Percentiles rank a stretch among this genome's conserved stretches.
Conservation (phyloP, 1,284 basidiomycete species). For the Rhodofomes roseus region DNA sequence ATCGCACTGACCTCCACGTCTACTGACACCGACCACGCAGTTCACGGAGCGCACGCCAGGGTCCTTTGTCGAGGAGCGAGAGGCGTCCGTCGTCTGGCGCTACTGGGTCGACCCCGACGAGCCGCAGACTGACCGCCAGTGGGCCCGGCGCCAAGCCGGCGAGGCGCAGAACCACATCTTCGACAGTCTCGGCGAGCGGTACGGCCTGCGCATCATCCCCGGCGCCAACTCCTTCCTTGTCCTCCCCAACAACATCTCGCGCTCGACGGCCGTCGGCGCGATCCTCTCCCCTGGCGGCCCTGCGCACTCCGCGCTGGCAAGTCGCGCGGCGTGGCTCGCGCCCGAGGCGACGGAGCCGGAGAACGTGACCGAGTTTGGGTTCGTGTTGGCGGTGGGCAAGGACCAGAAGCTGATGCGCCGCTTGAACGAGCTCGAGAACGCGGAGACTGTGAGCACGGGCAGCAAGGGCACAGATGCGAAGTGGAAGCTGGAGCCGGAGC, state of each 20-base stretch:
- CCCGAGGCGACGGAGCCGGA: constrained; percentile 29
- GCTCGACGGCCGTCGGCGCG: constrained; percentile 75
- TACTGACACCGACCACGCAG: constrained; percentile 33
- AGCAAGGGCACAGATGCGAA: constrained; percentile 70
- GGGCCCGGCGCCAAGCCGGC: constrained; percentile 82
- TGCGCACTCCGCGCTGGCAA: constrained; percentile 43
- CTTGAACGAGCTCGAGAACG: constrained; percentile 66
- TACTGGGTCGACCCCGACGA: constrained; percentile 64
- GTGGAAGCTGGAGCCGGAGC: constrained; percentile 57
- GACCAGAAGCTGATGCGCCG: constrained; percentile 75
- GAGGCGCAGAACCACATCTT: constrained; percentile 92
- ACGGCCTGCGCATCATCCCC: constrained; percentile 77
- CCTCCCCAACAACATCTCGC: constrained; percentile 79
- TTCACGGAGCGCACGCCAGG: constrained; percentile 87
- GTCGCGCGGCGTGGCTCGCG: constrained; percentile 36
- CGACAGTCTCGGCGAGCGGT: constrained; percentile 78
- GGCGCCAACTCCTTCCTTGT: constrained; percentile 78
- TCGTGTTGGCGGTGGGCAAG: constrained; percentile 63
- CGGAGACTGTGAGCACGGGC: constrained; percentile 69
- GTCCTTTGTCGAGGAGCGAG: constrained; percentile 82
- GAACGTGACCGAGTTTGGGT: constrained; percentile 46
- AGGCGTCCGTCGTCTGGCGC: constrained; percentile 80
- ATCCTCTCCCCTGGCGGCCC: constrained; percentile 70
- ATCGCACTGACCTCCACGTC: background rate
- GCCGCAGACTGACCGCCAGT: constrained; percentile 57